Conservation (phyloP, 1,139 yeast species). For the Zygotorulaspora mrakii region DNA sequence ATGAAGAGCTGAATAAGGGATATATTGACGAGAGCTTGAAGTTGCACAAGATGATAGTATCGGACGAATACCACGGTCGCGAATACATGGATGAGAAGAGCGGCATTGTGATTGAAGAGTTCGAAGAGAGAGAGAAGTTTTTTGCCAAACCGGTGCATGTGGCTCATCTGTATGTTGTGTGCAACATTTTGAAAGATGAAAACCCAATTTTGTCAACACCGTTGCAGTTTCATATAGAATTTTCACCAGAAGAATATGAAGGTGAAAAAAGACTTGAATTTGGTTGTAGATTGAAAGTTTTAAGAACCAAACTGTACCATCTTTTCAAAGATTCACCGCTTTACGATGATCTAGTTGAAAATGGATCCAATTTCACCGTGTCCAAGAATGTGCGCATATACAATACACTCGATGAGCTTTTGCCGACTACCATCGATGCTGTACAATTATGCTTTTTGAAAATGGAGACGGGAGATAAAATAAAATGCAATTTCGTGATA, state of each 20-base stretch:
- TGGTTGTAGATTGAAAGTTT: constrained; percentile 64
- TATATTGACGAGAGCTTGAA: constrained; percentile 32
- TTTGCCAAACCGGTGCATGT: constrained; percentile 71
- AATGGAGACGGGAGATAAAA: constrained; percentile 64
- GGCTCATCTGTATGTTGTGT: constrained; percentile 61
- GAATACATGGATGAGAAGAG: constrained; percentile 34
- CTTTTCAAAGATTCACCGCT: constrained; percentile 53
- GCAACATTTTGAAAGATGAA: constrained; percentile 41
- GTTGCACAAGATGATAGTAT: constrained; percentile 31
- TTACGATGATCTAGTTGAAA: constrained; percentile 32
- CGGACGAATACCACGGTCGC: constrained; percentile 35
- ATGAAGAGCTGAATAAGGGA: constrained; percentile 33
- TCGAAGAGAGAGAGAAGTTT: constrained; percentile 63
- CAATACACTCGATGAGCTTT: constrained; percentile 33
- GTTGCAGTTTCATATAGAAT: constrained; percentile 64
- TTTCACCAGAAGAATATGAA: constrained; percentile 73
- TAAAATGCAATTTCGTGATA: constrained; percentile 44
- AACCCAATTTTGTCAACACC: constrained; percentile 38
- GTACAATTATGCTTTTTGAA: constrained; percentile 56
- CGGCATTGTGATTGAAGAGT: constrained; percentile 37
- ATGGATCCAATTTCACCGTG: constrained; percentile 24
- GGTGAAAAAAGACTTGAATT: constrained; percentile 55
- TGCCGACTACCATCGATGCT: constrained; percentile 39
- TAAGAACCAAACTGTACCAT: constrained; percentile 51
- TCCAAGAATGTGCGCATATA: constrained; percentile 38